Evolutionary conservation across 345 rosid genomes (phyloP).

Genomic region (Citrus trifoliata): DNA sequence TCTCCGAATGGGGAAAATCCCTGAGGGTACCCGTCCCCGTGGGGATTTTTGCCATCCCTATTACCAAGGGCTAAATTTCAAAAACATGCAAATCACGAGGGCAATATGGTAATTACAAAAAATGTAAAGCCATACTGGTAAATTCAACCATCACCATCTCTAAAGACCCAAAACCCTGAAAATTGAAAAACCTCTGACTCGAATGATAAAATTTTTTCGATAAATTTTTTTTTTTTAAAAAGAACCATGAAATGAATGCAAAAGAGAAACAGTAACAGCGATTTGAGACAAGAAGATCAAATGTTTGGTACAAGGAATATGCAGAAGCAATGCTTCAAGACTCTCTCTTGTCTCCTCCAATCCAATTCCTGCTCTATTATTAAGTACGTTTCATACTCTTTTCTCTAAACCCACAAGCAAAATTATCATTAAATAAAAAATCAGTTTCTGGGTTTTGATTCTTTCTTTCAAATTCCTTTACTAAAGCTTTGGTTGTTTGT

Average conservation of each 20-base stretch:
- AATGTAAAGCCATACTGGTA: background rate
- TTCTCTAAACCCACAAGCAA: background rate
- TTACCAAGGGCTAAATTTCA: background rate
- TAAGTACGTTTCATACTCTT: conserved; percentile 32
- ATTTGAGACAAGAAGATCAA: conserved; percentile 1
- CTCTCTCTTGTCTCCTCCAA: conserved; percentile 46
- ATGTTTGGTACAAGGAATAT: conserved; percentile 67
- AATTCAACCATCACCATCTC: background rate
- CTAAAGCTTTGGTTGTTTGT: background rate
- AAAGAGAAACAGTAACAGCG: background rate
- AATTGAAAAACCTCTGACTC: conserved; percentile 1
- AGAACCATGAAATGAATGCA: background rate
- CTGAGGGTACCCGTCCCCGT: too few species aligned
- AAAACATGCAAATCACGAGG: background rate
- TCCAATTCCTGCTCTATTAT: conserved; percentile 29
- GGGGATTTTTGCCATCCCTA: too few species aligned
- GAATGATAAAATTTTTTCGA: background rate
- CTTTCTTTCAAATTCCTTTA: background rate
- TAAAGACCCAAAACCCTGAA: conserved; percentile 23
- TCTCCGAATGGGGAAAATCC: too few species aligned
- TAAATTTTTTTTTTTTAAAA: rapidly evolving
- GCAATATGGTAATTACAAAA: background rate
- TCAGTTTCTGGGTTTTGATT: background rate
- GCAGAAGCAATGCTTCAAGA: conserved; percentile 37
- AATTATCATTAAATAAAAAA: background rate